Evolutionary conservation across 331 rosid species (phyloP), one percentile per base, ranked within the genome.

Genomic region (Stylosanthes scabra): DNA sequence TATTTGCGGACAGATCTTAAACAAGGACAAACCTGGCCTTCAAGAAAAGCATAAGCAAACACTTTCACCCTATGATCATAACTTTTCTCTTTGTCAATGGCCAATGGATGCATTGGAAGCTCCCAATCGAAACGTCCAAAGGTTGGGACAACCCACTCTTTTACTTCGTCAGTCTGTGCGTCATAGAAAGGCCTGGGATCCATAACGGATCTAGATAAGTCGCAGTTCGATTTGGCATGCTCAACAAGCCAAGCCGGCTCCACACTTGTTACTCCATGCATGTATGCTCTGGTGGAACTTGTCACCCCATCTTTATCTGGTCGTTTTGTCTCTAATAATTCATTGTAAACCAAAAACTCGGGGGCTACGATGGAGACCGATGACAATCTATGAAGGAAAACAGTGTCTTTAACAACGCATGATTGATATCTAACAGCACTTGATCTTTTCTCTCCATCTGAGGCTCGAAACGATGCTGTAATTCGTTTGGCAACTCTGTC

Each of bases 401-500:
- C 88, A 16, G 73, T 81, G 74, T 89, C 97, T 69, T 94, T 87
- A 46, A 81, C 86, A 80, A 75, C 68, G 81, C 96, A 81, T 27
- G 96, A 78, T 72, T 91, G 96, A 80, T 94, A 94, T 59, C 86
- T 80, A 60, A 79, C 82, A 14, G 76, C 83, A 47, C 68, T 85
- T 58, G 79, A 66, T 44, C 70, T 88, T 59, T 39, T 82, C 52
- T 76, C 89, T 58, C 84, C 90, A 20, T 74, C 86, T 3, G 83
- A 64, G 11, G 59, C 69, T 80, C 77, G 73, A 12, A 89, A 84
- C 81, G 76, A 78, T 68, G 73, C 82, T 74, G 86, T 71, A 72
- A 87, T 56, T 31, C 93, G 97, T 79, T 78, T 94, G 7, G 99
- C 96, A 77, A 94, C 91, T 89, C 91, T 86, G 72, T 94, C 99